Conservation (phyloP, 192 early-diverging fungal genomes). For the Coemansia sp. region DNA sequence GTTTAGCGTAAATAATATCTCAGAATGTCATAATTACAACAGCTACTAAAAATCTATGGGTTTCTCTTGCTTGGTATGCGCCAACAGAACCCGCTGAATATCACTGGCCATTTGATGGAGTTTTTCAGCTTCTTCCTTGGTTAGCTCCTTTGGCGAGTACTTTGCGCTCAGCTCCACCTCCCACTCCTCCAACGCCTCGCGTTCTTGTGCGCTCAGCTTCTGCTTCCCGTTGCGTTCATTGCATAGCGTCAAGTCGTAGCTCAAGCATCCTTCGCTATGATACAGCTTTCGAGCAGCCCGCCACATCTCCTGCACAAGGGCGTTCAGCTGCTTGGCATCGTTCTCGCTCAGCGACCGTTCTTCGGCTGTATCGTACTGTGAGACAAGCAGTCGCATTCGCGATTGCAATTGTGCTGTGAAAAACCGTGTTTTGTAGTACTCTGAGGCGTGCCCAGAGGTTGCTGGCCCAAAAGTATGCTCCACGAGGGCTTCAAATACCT, state of each 20-base stretch:
- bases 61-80: constrained; percentile 2
- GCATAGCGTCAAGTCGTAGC: constrained; percentile 45
- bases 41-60: not conserved
- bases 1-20: not conserved
- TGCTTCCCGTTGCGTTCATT: constrained; percentile 10
- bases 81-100: constrained; percentile 26
- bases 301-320: constrained; percentile 30
- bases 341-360: constrained; percentile 12
- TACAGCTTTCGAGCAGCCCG: constrained; percentile 41
- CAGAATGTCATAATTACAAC: not conserved
- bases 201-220: constrained; percentile 21
- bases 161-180: constrained; percentile 21
- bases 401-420: constrained; percentile 41
- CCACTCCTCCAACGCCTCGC: constrained; percentile 29
- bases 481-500: constrained; percentile 23
- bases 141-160: constrained; percentile 14
- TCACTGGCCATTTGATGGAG: constrained; percentile 19
- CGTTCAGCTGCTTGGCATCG: constrained; percentile 43
- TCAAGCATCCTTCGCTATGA: constrained; percentile 38
- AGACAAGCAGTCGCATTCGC: constrained; percentile 33
- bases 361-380: constrained; percentile 13
- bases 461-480: constrained; percentile 34
- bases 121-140: constrained; percentile 23
- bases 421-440: constrained; percentile 43
- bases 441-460: constrained; percentile 18